These are phyloP conservation scores for Ochromonas danica DNA, from an alignment of 108 stramenopile genomes.

Conservation along the genomic window DNA sequence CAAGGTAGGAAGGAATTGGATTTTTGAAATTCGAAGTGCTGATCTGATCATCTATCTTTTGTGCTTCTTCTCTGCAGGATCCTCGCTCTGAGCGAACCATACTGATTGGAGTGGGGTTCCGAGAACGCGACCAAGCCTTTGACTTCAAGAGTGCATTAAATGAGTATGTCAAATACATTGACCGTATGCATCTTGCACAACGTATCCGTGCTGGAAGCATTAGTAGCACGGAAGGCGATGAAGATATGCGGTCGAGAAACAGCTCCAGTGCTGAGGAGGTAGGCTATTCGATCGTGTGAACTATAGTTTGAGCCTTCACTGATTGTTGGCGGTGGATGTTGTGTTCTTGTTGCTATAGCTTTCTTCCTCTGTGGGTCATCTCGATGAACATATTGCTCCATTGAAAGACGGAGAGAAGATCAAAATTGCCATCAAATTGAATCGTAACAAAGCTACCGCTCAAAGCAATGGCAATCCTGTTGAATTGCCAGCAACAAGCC, in stretches of 20 bases:
- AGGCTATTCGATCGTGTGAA: not conserved
- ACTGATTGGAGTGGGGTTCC: slow-evolving; percentile 20
- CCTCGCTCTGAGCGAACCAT: not conserved
- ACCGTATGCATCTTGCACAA: not conserved
- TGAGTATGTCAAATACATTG: slow-evolving; percentile 32
- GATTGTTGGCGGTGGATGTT: not conserved
- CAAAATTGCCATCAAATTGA: not conserved
- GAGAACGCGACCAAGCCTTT: slow-evolving; percentile 30
- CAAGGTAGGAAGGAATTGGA: not conserved
- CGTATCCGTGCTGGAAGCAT: not conserved
- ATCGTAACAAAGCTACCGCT: not conserved
- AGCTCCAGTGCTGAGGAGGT: not conserved
- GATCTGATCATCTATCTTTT: not conserved
- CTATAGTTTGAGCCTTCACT: not conserved
- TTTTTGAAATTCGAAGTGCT: slow-evolving; percentile 3
- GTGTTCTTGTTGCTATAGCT: not conserved
- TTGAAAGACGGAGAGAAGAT: slow-evolving; percentile 33
- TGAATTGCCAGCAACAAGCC: too few species aligned
- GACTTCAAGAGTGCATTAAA: slow-evolving; percentile 33
- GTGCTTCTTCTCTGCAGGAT: slow-evolving; percentile 5
- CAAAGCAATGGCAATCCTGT: not conserved
- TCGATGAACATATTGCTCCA: not conserved
- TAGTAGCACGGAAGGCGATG: not conserved
- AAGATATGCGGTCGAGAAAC: not conserved
- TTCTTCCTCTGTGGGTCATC: not conserved